A percentile compares a stretch with the other conserved stretches of the same genome.
phyloP scores from a whole-genome alignment of 2,329 filamentous ascomycete genomes.

The Aciculosporium take region DNA sequence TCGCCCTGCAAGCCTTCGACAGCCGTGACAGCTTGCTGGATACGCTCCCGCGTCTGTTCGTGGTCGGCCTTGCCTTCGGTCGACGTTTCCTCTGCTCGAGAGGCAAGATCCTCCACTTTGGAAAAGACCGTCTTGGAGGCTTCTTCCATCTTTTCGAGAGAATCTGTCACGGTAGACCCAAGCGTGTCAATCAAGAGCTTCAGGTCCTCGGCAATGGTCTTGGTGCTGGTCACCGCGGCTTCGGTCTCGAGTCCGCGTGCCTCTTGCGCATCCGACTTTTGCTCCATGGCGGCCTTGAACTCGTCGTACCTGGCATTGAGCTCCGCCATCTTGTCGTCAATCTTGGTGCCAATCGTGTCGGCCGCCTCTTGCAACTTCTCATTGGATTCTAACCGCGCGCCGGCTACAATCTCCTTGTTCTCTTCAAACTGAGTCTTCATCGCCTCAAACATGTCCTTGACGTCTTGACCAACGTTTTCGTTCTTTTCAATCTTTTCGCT shows the following conservation, averaged over 20 bases:
- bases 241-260: conserved; percentile 60
- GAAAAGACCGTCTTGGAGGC: conserved; percentile 78
- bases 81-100: conserved; percentile 62
- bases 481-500: conserved; percentile 48
- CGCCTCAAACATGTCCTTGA: conserved; percentile 58
- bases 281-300: conserved; percentile 59
- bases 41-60: conserved; percentile 65
- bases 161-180: conserved; percentile 64
- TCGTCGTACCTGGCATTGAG: conserved; percentile 82
- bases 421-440: conserved; percentile 83
- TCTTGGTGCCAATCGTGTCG: conserved; percentile 37
- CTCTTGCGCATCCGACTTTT: conserved; percentile 58
- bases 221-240: conserved; percentile 59
- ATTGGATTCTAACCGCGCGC: conserved; percentile 69
- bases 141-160: conserved; percentile 73
- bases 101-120: conserved; percentile 65
- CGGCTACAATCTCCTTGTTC: conserved; percentile 63
- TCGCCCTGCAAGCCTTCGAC: conserved; percentile 67
- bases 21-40: conserved; percentile 57
- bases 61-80: conserved; percentile 65
- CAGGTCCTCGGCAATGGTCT: conserved; percentile 72
- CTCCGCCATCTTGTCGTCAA: conserved; percentile 56
- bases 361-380: conserved; percentile 54
- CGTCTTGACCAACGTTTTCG: conserved; percentile 41
- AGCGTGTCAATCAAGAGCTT: conserved; percentile 76